Conservation (phyloP, 1,284 basidiomycete genomes). For the Fomitopsis pinicola region DNA sequence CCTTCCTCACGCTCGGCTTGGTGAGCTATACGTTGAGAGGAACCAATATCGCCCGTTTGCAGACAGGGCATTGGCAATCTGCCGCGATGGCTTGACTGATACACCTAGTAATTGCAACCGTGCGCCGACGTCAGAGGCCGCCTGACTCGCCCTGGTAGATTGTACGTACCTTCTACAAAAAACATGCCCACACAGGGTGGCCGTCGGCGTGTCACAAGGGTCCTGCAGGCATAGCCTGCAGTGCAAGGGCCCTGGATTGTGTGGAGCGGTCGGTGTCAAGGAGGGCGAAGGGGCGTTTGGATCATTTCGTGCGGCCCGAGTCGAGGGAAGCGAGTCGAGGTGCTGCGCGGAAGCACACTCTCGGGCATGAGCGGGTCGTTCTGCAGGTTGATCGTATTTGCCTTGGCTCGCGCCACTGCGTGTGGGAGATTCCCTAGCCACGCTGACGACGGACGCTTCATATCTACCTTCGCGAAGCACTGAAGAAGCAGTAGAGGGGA, state of each 20-base stretch:
- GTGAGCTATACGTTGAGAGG: conserved; percentile 8
- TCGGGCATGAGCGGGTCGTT: not conserved
- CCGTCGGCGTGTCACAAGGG: conserved; percentile 21
- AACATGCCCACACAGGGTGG: conserved; percentile 25
- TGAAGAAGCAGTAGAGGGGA: not conserved
- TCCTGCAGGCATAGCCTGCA: conserved; percentile 25
- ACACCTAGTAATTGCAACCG: conserved; percentile 8
- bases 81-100: conserved; percentile 16
- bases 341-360: not conserved
- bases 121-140: not conserved
- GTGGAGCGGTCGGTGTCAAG: not conserved
- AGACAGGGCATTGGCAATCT: conserved; percentile 18
- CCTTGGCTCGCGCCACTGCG: not conserved
- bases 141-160: not conserved
- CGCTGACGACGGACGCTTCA: not conserved
- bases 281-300: not conserved
- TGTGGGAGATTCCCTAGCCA: not conserved
- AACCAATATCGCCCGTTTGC: conserved; percentile 17
- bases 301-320: not conserved
- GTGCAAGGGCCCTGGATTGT: conserved; percentile 14
- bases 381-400: not conserved
- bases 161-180: conserved; percentile 12
- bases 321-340: not conserved
- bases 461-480: not conserved
- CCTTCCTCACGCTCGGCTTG: not conserved